phyloP scores from a whole-genome alignment of 2,329 filamentous ascomycete species.

The Penicillium brasilianum region DNA sequence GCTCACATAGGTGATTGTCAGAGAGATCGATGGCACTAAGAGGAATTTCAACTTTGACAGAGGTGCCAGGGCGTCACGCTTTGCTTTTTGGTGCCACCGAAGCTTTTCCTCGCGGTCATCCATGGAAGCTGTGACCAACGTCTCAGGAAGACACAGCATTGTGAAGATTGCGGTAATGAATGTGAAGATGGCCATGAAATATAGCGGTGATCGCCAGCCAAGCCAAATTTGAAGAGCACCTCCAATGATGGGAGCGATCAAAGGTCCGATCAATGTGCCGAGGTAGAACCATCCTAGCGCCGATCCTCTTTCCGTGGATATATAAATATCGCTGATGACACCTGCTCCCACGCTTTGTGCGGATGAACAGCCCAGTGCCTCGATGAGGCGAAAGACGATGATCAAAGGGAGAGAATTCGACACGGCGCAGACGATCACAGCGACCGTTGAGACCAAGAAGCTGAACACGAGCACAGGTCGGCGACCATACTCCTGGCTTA shows the following conservation, averaged over 20 bases:
- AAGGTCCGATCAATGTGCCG: slow-evolving; percentile 46
- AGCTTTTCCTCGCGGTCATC: neutral
- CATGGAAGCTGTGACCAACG: neutral
- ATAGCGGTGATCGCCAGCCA: slow-evolving; percentile 46
- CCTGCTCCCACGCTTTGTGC: slow-evolving; percentile 44
- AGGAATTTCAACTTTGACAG: neutral
- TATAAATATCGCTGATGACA: slow-evolving; percentile 48
- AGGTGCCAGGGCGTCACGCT: neutral
- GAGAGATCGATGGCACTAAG: slow-evolving; percentile 15
- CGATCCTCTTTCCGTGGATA: slow-evolving; percentile 42
- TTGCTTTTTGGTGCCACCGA: neutral
- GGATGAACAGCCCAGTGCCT: slow-evolving; percentile 46
- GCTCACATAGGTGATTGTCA: slow-evolving; percentile 44
- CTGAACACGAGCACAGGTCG: slow-evolving; percentile 46
- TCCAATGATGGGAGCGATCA: slow-evolving; percentile 47
- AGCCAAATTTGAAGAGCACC: slow-evolving; percentile 43
- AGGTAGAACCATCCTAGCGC: slow-evolving; percentile 51
- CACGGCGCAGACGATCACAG: slow-evolving; percentile 44
- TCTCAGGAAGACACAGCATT: neutral
- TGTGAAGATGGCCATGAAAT: slow-evolving; percentile 47
- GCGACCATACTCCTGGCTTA: slow-evolving; percentile 46
- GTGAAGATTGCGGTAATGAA: slow-evolving; percentile 28
- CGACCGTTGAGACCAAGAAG: slow-evolving; percentile 44
- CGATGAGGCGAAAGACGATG: slow-evolving; percentile 45
- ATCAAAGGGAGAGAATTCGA: slow-evolving; percentile 46